Evolutionary conservation across 306 rosid species (phyloP).

Genomic region (Vicia villosa): DNA sequence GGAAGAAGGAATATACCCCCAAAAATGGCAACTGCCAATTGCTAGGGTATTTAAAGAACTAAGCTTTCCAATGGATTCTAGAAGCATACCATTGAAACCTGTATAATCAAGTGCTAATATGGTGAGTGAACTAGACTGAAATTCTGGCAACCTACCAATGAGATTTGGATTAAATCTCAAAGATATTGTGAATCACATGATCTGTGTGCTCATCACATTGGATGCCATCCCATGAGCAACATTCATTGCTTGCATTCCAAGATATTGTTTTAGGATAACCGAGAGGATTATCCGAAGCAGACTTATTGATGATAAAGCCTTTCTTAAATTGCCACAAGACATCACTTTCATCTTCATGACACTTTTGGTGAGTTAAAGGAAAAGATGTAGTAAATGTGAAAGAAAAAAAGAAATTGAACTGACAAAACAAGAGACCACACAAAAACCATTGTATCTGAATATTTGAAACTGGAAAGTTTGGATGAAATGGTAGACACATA

Average conservation of each 20-base stretch:
- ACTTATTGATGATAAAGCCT: neutral
- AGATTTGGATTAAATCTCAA: too few species aligned
- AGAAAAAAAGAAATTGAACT: neutral
- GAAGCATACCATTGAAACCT: too few species aligned
- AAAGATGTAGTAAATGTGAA: neutral
- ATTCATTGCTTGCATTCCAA: slow-evolving; percentile 31
- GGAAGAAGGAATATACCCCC: too few species aligned
- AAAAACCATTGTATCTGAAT: slow-evolving; percentile 24
- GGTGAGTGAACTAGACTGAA: too few species aligned
- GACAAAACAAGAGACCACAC: neutral
- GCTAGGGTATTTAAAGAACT: neutral
- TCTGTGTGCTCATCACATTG: neutral
- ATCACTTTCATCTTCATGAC: slow-evolving; percentile 28
- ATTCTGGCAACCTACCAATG: too few species aligned
- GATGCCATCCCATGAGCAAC: slow-evolving; percentile 40
- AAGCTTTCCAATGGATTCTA: slow-evolving; percentile 30
- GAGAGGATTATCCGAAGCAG: neutral
- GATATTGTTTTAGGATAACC: slow-evolving; percentile 29
- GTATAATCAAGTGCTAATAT: too few species aligned
- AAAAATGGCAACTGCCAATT: neutral
- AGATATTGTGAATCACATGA: too few species aligned
- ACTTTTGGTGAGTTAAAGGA: neutral
- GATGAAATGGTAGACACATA: too few species aligned
- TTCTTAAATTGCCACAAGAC: slow-evolving; percentile 31
- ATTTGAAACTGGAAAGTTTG: too few species aligned